Percentiles rank a stretch among this genome's conserved stretches.
Evolutionary conservation across 1,139 yeast species (phyloP).

Genomic region (Candida sanyaensis): DNA sequence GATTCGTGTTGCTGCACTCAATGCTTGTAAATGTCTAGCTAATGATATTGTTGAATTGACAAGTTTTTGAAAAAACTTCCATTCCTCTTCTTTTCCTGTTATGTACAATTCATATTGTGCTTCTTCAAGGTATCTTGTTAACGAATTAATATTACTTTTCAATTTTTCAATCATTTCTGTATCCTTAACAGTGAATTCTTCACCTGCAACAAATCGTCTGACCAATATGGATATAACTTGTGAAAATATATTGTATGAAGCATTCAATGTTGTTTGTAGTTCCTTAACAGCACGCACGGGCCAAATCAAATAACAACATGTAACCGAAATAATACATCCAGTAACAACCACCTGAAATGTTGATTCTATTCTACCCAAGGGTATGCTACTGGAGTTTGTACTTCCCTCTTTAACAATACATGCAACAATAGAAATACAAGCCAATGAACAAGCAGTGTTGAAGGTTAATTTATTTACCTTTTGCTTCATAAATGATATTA

Average conservation of each 20-base stretch:
- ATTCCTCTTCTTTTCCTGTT: slow-evolving; percentile 59
- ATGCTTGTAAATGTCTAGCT: slow-evolving; percentile 63
- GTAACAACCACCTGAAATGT: slow-evolving; percentile 59
- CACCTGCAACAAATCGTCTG: slow-evolving; percentile 56
- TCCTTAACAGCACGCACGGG: slow-evolving; percentile 59
- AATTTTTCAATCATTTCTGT: slow-evolving; percentile 36
- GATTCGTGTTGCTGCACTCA: slow-evolving; percentile 68
- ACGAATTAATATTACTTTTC: slow-evolving; percentile 37
- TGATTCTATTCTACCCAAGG: slow-evolving; percentile 55
- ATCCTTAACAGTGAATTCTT: slow-evolving; percentile 41
- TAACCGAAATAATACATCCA: slow-evolving; percentile 63
- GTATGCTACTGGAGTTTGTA: slow-evolving; percentile 60
- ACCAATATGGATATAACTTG: slow-evolving; percentile 51
- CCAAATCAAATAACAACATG: slow-evolving; percentile 62
- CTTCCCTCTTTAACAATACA: slow-evolving; percentile 80
- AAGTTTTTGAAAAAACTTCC: slow-evolving; percentile 42
- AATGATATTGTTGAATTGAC: slow-evolving; percentile 56
- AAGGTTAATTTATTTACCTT: slow-evolving; percentile 67
- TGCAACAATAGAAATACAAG: slow-evolving; percentile 70
- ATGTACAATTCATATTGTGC: slow-evolving; percentile 60
- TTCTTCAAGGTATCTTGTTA: slow-evolving; percentile 56
- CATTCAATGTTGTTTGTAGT: slow-evolving; percentile 50
- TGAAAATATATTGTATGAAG: slow-evolving; percentile 56
- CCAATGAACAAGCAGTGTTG: slow-evolving; percentile 79
- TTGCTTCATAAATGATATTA: slow-evolving; percentile 70